phyloP scores from a whole-genome alignment of 2,329 filamentous ascomycete species.

The Lachnellula suecica region DNA sequence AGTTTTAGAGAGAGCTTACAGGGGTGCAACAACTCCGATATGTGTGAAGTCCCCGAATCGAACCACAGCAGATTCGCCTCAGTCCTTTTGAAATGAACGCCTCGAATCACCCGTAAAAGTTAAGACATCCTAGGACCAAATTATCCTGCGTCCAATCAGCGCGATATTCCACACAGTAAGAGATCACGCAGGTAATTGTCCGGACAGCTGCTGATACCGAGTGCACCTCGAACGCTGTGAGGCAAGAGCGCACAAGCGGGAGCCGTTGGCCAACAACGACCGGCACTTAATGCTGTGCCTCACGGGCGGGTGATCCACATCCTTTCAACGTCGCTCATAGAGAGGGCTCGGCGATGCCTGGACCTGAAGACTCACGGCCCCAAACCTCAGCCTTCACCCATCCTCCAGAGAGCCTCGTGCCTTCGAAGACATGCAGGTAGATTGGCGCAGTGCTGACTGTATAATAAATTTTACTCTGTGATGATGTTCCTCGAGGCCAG shows the following conservation, averaged over 20 bases:
- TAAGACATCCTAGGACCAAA: neutral
- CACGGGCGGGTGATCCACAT: neutral
- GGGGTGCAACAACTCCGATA: neutral
- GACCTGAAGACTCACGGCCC: neutral
- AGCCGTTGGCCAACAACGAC: neutral
- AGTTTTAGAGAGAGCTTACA: neutral
- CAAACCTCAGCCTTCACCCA: neutral
- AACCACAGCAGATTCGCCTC: too few species aligned
- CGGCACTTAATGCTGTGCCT: neutral
- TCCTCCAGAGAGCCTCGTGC: neutral
- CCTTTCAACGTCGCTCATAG: neutral
- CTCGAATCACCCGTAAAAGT: neutral
- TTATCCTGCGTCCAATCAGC: neutral
- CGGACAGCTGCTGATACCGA: neutral
- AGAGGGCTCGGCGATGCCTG: neutral
- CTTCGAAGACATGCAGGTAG: neutral
- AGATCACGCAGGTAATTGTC: neutral
- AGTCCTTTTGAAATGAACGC: neutral
- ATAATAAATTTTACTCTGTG: neutral
- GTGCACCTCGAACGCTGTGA: neutral
- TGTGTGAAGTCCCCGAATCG: too few species aligned
- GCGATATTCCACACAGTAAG: neutral
- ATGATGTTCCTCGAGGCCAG: slow-evolving; percentile 10
- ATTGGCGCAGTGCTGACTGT: neutral
- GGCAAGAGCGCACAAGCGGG: slow-evolving; percentile 1